Conservation (phyloP, 768 basidiomycete species). For the Porphyrellus cyaneotinctus region DNA sequence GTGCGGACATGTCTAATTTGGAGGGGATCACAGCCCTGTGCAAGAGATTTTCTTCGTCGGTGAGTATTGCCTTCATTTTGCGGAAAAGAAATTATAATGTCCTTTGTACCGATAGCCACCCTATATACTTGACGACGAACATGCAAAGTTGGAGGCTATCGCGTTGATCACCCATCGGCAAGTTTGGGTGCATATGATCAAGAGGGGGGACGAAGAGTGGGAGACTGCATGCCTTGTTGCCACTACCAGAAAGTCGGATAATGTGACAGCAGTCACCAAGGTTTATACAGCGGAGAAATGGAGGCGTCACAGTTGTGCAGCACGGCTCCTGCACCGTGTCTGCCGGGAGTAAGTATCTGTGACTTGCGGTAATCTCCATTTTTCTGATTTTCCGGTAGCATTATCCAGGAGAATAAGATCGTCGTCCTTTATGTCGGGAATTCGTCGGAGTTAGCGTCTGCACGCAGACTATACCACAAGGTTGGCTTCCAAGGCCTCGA, state of each 20-base stretch:
- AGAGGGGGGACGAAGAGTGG: conserved; percentile 17
- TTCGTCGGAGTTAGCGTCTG: conserved; percentile 35
- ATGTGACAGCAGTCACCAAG: conserved; percentile 64
- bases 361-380: not conserved
- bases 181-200: conserved; percentile 61
- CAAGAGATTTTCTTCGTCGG: conserved; percentile 55
- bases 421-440: conserved; percentile 69
- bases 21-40: conserved; percentile 44
- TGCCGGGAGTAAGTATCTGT: conserved; percentile 44
- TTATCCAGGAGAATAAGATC: conserved; percentile 39
- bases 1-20: conserved; percentile 32
- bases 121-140: conserved; percentile 42
- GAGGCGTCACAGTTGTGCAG: conserved; percentile 55
- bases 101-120: conserved; percentile 41
- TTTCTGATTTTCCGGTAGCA: conserved; percentile 19
- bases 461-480: conserved; percentile 52
- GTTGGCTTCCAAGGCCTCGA: conserved; percentile 64
- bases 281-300: conserved; percentile 58
- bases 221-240: conserved; percentile 65
- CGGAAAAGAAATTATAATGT: not conserved
- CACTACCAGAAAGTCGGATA: conserved; percentile 55
- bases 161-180: conserved; percentile 43
- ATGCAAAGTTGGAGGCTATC: conserved; percentile 49
- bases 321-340: conserved; percentile 55
- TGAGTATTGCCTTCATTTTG: conserved; percentile 29